Base-by-base conservation (phyloP, 306 rosid species). In the Vachellia pachyceras region DNA sequence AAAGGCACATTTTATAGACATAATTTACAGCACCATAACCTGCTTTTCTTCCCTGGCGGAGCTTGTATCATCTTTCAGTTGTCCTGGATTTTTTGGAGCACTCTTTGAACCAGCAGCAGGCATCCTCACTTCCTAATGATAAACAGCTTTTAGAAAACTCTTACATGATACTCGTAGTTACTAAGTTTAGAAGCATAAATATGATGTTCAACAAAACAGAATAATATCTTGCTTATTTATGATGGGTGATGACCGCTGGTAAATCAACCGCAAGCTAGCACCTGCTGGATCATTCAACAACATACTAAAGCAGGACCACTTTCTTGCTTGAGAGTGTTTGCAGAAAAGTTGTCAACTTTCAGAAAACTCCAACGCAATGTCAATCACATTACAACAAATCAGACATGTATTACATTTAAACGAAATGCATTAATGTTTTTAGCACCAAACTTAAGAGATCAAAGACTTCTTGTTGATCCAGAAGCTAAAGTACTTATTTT, bases 51-150 rank as follows among this genome's bases (percentile, higher is more conserved):
- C 97, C 39, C 96, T 91, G 47, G 94, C 79, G 13, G 94, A 50
- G 80, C 67, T 90, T 47, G 96, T 89, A 78, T 95, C 99, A 74
- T 95, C 99, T 86, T 93, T 95, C 76, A 95, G 47, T 70, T 95
- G 93, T 69, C 90, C 96, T 69, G 80, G 98, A 76, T 83, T 88
- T 86, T 93, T 93, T 70, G 98, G 83, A 15, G 91, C 88, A 41
- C 94, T 92, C 79, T 91, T 95, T 72, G 94, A 78, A 52, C 98
- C 90, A 45, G 99, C 94, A 69, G 99, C 97, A 61, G 99, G 98
- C 90, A 95, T 89, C 81, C 99, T 89, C 78, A 95, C 99, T 93
- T 95, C 98, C 96, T 94, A 85, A 79, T 12, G 80, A 74, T 36
- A 35, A 74, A 5, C 18, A 50, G 68, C 63, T 54, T 65, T 84